Percentiles rank a stretch among this genome's conserved stretches.
These are phyloP conservation scores for Volvariella surrecta DNA, from an alignment of 1,284 basidiomycete genomes.

Conservation along the genomic window DNA sequence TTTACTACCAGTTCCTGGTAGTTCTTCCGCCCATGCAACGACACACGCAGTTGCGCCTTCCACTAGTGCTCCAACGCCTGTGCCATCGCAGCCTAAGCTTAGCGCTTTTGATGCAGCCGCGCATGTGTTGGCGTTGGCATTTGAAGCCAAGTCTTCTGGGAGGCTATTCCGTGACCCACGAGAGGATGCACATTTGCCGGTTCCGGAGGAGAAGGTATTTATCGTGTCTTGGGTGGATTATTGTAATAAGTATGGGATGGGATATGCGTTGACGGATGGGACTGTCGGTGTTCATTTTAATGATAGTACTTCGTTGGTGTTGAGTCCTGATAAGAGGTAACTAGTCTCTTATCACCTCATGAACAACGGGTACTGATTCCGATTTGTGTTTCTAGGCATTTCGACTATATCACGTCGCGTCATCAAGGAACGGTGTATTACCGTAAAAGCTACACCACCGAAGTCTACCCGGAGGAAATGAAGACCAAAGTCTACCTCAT, in stretches of 20 bases:
- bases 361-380: constrained; percentile 11
- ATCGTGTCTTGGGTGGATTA: constrained; percentile 98
- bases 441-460: constrained; percentile 58
- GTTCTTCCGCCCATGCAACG: background rate
- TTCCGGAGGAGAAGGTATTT: constrained; percentile 76
- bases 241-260: constrained; percentile 98
- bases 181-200: constrained; percentile 39
- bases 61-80: constrained; percentile 15
- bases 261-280: constrained; percentile 92
- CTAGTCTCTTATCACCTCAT: constrained; percentile 18
- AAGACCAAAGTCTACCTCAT: constrained; percentile 86
- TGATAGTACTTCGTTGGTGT: constrained; percentile 81
- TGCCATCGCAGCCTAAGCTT: constrained; percentile 22
- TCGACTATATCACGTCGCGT: constrained; percentile 74
- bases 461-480: constrained; percentile 65
- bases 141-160: constrained; percentile 54
- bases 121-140: constrained; percentile 59
- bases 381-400: constrained; percentile 50
- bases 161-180: constrained; percentile 58
- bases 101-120: constrained; percentile 62
- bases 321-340: constrained; percentile 79
- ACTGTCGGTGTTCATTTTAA: constrained; percentile 95
- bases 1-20: too few relatives aligned
- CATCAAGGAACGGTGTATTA: constrained; percentile 56
- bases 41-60: constrained; percentile 7